These are phyloP conservation scores for Chrysoporthe austroafricana DNA, from an alignment of 2,329 filamentous ascomycete species.

Conservation along the genomic window DNA sequence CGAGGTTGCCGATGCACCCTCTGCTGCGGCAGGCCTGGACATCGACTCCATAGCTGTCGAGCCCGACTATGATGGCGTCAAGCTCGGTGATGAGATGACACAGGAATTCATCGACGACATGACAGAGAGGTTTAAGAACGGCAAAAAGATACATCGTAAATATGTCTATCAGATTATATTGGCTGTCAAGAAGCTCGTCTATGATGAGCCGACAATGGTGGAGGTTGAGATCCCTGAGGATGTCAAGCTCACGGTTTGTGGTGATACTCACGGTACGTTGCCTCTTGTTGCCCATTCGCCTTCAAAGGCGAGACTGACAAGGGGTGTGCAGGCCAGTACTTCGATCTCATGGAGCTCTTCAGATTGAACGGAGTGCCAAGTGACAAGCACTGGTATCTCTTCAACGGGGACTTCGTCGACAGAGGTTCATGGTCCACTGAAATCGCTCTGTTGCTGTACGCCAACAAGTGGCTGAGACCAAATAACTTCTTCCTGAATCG, in stretches of 20 bases:
- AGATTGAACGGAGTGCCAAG: slow-evolving; percentile 82
- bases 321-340: slow-evolving; percentile 78
- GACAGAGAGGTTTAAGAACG: slow-evolving; percentile 92
- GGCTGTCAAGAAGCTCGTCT: slow-evolving; percentile 85
- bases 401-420: slow-evolving; percentile 99
- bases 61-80: slow-evolving; percentile 80
- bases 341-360: slow-evolving; percentile 96
- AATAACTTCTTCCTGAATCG: slow-evolving; percentile 92
- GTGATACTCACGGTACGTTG: slow-evolving; percentile 86
- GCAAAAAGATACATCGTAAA: slow-evolving; percentile 94
- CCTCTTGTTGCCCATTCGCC: slow-evolving; percentile 13
- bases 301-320: slow-evolving; percentile 30
- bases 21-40: slow-evolving; percentile 87
- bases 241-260: slow-evolving; percentile 87
- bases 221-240: slow-evolving; percentile 82
- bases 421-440: slow-evolving; percentile 98
- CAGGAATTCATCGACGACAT: slow-evolving; percentile 97
- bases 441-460: slow-evolving; percentile 89
- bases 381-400: slow-evolving; percentile 90
- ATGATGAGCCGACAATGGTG: slow-evolving; percentile 95
- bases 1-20: slow-evolving; percentile 89
- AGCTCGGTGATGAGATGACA: slow-evolving; percentile 82
- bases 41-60: slow-evolving; percentile 85
- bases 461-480: slow-evolving; percentile 94
- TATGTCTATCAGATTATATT: slow-evolving; percentile 97